These are phyloP conservation scores for Pterulicium gracile DNA, from an alignment of 1,284 basidiomycete species.

Conservation along the genomic window DNA sequence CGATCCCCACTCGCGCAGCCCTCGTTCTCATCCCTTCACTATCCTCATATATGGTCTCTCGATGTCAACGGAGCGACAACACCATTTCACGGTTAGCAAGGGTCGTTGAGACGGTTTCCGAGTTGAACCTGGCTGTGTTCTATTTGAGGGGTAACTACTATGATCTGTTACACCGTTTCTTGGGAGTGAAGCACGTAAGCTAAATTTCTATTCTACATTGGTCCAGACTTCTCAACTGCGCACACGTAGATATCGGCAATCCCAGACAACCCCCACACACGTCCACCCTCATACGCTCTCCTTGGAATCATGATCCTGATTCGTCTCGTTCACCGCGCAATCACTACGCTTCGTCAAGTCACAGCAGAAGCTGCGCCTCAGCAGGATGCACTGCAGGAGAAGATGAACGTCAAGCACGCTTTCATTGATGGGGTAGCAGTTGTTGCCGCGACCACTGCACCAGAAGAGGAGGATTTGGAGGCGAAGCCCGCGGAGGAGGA, in stretches of 20 bases:
- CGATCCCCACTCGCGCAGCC: slow-evolving; percentile 32
- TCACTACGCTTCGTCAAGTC: slow-evolving; percentile 30
- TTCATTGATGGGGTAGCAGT: slow-evolving; percentile 59
- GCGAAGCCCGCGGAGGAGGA: slow-evolving; percentile 57
- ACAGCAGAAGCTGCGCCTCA: slow-evolving; percentile 11
- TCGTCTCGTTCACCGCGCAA: slow-evolving; percentile 57
- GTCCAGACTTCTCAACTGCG: background rate
- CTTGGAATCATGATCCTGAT: slow-evolving; percentile 69
- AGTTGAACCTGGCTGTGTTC: slow-evolving; percentile 76
- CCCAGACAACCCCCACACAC: slow-evolving; percentile 58
- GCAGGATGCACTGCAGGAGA: slow-evolving; percentile 18
- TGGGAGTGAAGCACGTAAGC: slow-evolving; percentile 67
- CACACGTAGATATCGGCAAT: slow-evolving; percentile 54
- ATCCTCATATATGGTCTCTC: slow-evolving; percentile 48
- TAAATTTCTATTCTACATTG: too few species aligned
- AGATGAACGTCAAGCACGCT: slow-evolving; percentile 10
- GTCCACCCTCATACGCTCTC: slow-evolving; percentile 77
- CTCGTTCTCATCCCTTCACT: slow-evolving; percentile 59
- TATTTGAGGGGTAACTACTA: slow-evolving; percentile 77
- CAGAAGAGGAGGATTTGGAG: slow-evolving; percentile 39
- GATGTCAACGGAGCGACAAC: slow-evolving; percentile 14
- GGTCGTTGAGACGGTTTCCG: slow-evolving; percentile 48
- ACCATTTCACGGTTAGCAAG: slow-evolving; percentile 23
- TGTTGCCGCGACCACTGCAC: slow-evolving; percentile 42
- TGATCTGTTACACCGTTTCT: slow-evolving; percentile 59